These are phyloP conservation scores for Wickerhamomyces sydowiorum DNA, from an alignment of 805 yeast genomes.

Conservation along the genomic window DNA sequence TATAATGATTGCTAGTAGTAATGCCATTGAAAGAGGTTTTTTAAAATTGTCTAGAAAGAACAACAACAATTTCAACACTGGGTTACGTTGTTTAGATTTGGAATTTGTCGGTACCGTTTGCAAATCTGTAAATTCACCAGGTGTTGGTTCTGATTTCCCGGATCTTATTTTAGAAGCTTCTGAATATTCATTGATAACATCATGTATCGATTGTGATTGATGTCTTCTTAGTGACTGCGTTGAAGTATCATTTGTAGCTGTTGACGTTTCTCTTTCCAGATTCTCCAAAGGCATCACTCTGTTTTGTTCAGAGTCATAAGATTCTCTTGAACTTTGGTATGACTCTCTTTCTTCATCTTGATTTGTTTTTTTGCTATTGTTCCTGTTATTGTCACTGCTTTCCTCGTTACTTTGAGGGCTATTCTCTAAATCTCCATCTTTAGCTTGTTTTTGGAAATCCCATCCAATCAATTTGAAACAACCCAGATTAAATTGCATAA, in stretches of 20 bases:
- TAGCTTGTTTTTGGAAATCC: conserved; percentile 46
- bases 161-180: conserved; percentile 1
- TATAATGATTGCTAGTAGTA: conserved; percentile 56
- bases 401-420: not conserved
- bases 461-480: conserved; percentile 61
- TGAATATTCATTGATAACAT: conserved; percentile 37
- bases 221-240: conserved; percentile 20
- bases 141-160: not conserved
- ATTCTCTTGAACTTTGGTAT: conserved; percentile 17
- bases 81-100: not conserved
- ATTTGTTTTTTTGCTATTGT: no score
- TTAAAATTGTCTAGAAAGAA: conserved; percentile 46
- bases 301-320: not conserved
- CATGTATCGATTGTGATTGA: conserved; percentile 35
- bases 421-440: conserved; percentile 13
- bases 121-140: not conserved
- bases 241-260: conserved; percentile 1
- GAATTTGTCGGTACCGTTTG: not conserved
- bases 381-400: no score
- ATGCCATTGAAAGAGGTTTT: conserved; percentile 70
- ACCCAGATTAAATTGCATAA: conserved; percentile 68
- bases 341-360: conserved; percentile 15
- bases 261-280: not conserved
- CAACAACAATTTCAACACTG: conserved; percentile 7
- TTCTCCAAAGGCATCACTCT: not conserved